Evolutionary conservation across 169 alveolate species (phyloP).

Genomic region (Plasmodium sp.): DNA sequence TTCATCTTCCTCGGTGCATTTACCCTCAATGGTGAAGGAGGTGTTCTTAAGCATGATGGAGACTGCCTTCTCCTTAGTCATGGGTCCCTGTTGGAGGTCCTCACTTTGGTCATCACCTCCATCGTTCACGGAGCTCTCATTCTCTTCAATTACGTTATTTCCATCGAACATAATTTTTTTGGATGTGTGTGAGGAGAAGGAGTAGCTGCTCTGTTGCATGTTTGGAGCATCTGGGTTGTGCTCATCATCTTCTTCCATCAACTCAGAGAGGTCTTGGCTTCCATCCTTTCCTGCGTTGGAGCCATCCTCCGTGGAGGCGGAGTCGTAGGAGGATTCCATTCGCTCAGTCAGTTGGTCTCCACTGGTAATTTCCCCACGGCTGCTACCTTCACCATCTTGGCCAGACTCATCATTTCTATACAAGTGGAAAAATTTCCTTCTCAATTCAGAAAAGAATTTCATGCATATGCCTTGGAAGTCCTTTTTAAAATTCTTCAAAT

Average conservation of each 20-base stretch:
- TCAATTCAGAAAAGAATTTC: background rate
- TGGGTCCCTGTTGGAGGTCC: background rate
- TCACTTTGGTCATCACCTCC: background rate
- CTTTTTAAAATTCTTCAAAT: background rate
- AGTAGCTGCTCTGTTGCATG: background rate
- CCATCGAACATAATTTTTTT: background rate
- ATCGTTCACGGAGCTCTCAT: background rate
- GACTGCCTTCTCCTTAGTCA: slow-evolving; percentile 22
- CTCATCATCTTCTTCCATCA: background rate
- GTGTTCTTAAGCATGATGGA: background rate
- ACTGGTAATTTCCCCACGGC: background rate
- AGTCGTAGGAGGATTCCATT: slow-evolving; percentile 3
- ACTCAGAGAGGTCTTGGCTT: background rate
- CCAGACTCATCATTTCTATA: background rate
- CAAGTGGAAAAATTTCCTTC: slow-evolving; percentile 14
- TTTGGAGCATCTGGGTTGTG: background rate
- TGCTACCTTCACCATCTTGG: background rate
- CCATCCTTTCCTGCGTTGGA: background rate
- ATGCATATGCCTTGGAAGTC: background rate
- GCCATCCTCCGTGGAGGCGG: background rate
- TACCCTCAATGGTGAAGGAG: slow-evolving; percentile 5
- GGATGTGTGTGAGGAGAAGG: slow-evolving; percentile 15
- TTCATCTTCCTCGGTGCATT: background rate
- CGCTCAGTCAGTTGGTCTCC: background rate
- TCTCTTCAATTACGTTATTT: background rate